phyloP scores from a whole-genome alignment of 1,139 yeast species.

The Blastobotrys serpentis region DNA sequence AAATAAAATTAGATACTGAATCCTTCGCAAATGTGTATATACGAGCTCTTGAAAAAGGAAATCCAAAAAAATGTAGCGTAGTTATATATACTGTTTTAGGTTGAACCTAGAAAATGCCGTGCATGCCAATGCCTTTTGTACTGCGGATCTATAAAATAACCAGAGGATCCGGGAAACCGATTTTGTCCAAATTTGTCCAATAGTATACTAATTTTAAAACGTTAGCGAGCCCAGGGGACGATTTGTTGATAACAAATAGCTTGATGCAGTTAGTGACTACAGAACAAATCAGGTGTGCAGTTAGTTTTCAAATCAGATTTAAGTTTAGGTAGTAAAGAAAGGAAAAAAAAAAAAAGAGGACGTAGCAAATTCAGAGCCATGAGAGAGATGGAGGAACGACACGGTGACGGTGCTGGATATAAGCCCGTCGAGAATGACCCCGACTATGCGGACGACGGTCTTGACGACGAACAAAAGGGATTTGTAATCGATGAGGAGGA shows the following conservation, averaged over 20 bases:
- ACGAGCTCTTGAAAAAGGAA: background rate
- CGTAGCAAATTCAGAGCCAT: too few relatives aligned
- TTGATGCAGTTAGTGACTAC: background rate
- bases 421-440: slow-evolving; percentile 10
- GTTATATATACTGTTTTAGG: background rate
- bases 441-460: slow-evolving; percentile 6
- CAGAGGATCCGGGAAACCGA: background rate
- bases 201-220: too few relatives aligned
- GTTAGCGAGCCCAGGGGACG: background rate
- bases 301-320: slow-evolving; percentile 4
- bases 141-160: background rate
- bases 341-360: background rate
- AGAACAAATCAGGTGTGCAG: background rate
- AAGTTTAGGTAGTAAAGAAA: too few relatives aligned
- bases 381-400: background rate
- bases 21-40: too few relatives aligned
- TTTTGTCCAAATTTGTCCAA: background rate
- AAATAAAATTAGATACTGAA: too few relatives aligned
- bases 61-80: background rate
- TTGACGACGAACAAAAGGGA: slow-evolving; percentile 10
- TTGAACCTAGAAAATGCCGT: background rate
- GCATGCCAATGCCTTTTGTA: slow-evolving; percentile 1
- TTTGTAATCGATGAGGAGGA: background rate
- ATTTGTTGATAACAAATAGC: too few relatives aligned
- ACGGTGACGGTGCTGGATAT: slow-evolving; percentile 9